Evolutionary conservation across 1,139 yeast genomes (phyloP), one percentile per base, ranked within the genome.

Genomic region (Lodderomyces elongisporus): DNA sequence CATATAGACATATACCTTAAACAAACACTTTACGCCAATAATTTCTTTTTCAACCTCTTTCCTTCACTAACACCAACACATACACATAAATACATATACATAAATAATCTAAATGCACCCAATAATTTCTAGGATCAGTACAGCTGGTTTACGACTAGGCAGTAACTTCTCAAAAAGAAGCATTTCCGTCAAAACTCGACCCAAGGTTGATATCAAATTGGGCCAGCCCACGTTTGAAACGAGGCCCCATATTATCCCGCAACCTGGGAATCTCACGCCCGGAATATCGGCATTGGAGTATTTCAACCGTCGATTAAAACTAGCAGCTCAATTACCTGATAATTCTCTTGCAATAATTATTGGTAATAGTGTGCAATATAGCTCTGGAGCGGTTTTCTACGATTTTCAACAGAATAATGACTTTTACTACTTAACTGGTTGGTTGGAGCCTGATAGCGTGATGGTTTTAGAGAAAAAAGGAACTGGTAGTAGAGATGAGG

Each of bases 221-320:
- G 97, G 97, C 1, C 98, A 91, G 56, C 93, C 97, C 0, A 66
- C 85, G 6, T 76, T 71, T 49, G 96, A 87, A 50, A 88, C 95
- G 1, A 68, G 96, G 38, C 93, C 95, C 1, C 74, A 68, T 40
- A 78, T 79, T 44, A 56, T 84, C 33, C 66, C 93, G 5, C 67
- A 66, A 24, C 66, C 79, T 0, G 96, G 96, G 2, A 84, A 85
- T 45, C 52, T 93, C 22, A 89, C 98, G 0, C 93, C 95, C 0
- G 95, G 96, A 0, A 88, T 91, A 27, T 62, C 84, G 2, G 91
- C 96, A 0, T 38, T 73, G 37, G 98, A 93, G 53, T 91, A 88
- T 53, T 85, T 69, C 45, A 66, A 77, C 32, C 72, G 98, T 44
- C 66, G 98, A 33, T 50, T 71, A 10, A 56, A 61, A 23, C 59